Percentiles rank a stretch among this genome's conserved stretches.
Evolutionary conservation across 1,284 basidiomycete genomes (phyloP).

Genomic region (Coniferiporia sulphurascens): DNA sequence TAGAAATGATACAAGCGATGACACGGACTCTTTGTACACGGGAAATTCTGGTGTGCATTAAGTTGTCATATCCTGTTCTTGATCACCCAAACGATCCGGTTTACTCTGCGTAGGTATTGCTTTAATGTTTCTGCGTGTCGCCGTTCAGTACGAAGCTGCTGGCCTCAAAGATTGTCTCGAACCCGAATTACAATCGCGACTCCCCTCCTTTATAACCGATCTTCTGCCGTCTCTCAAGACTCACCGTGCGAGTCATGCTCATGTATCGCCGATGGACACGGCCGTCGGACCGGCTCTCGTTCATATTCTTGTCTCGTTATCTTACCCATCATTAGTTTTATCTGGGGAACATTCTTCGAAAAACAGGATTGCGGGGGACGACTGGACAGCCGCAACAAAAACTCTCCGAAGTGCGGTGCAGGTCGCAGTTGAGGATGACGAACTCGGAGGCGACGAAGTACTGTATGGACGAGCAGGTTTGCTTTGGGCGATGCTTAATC

Average conservation of each 20-base stretch:
- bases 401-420: slow-evolving; percentile 1
- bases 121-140: slow-evolving; percentile 14
- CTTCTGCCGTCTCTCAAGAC: slow-evolving; percentile 1
- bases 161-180: background rate
- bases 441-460: slow-evolving; percentile 14
- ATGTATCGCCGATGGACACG: slow-evolving; percentile 13
- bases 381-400: slow-evolving; percentile 5
- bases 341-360: background rate
- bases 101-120: slow-evolving; percentile 6
- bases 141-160: slow-evolving; percentile 8
- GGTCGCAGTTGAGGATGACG: slow-evolving; percentile 1
- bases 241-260: background rate
- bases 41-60: slow-evolving; percentile 10
- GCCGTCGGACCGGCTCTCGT: slow-evolving; percentile 8
- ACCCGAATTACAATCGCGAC: background rate
- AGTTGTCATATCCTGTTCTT: background rate
- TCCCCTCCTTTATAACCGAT: slow-evolving; percentile 1
- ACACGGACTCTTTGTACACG: slow-evolving; percentile 9
- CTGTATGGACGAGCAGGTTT: slow-evolving; percentile 16
- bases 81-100: background rate
- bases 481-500: slow-evolving; percentile 15
- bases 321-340: background rate
- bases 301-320: slow-evolving; percentile 4
- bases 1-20: background rate
- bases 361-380: background rate